These are phyloP conservation scores for Apiospora saccharicola DNA, from an alignment of 2,329 filamentous ascomycete genomes.

Conservation along the genomic window DNA sequence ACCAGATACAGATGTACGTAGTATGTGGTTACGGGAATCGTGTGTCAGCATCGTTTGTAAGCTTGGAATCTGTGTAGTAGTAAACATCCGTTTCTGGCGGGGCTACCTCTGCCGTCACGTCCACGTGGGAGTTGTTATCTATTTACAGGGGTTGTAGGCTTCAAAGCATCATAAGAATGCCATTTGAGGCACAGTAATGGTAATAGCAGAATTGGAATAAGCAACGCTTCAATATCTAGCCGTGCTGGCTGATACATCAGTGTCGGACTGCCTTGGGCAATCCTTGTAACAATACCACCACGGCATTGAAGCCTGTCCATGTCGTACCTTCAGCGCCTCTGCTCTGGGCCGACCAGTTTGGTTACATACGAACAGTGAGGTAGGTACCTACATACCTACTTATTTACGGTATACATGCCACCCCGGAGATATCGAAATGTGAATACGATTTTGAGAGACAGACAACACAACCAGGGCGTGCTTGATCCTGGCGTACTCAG, in stretches of 20 bases:
- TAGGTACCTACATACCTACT: too few species aligned
- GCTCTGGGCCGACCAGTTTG: background rate
- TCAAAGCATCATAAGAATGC: background rate
- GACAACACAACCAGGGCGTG: background rate
- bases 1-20: background rate
- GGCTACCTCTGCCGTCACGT: background rate
- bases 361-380: background rate
- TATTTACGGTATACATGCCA: background rate
- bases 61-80: background rate
- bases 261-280: background rate
- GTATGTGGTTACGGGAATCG: background rate
- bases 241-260: background rate
- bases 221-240: background rate
- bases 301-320: background rate
- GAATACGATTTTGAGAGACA: background rate
- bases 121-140: conserved; percentile 3
- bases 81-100: background rate
- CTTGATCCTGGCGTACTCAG: background rate
- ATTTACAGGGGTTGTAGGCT: background rate
- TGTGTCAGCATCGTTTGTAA: background rate
- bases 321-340: background rate
- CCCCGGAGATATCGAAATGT: background rate
- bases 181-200: background rate
- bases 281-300: background rate
- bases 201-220: background rate